Evolutionary conservation across 225 moss, liverwort and hornwort species (phyloP).

Genomic region (Thuidium tamariscinum): DNA sequence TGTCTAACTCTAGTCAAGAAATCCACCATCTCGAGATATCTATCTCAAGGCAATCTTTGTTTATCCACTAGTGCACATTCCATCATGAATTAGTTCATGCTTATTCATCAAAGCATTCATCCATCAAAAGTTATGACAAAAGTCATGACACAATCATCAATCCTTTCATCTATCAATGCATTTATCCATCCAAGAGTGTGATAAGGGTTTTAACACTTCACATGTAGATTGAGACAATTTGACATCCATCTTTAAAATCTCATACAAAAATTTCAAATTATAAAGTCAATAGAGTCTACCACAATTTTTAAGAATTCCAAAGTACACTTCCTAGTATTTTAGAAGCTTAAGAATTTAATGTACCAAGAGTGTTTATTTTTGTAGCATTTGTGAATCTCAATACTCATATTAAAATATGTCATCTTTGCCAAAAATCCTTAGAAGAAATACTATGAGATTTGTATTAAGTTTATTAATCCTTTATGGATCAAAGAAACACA

Average conservation of each 20-base stretch:
- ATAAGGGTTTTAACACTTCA: too few relatives aligned
- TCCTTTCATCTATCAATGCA: too few relatives aligned
- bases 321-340: neutral
- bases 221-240: too few relatives aligned
- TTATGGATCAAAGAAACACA: rapidly evolving
- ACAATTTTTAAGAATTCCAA: rapidly evolving
- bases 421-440: neutral
- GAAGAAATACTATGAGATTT: neutral
- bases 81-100: too few relatives aligned
- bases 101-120: too few relatives aligned
- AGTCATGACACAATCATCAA: too few relatives aligned
- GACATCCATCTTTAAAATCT: neutral
- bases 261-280: neutral
- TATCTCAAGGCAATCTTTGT: too few relatives aligned
- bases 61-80: too few relatives aligned
- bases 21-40: too few relatives aligned
- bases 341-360: neutral
- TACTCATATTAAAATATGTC: neutral
- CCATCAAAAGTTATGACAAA: too few relatives aligned
- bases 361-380: neutral
- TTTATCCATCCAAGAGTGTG: too few relatives aligned
- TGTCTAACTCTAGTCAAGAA: too few relatives aligned
- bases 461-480: neutral
- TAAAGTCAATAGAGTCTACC: neutral
- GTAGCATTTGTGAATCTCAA: neutral